A percentile compares a stretch with the other conserved stretches of the same genome.
phyloP scores from a whole-genome alignment of 75 land plant species.

The Cupressus sempervirens region DNA sequence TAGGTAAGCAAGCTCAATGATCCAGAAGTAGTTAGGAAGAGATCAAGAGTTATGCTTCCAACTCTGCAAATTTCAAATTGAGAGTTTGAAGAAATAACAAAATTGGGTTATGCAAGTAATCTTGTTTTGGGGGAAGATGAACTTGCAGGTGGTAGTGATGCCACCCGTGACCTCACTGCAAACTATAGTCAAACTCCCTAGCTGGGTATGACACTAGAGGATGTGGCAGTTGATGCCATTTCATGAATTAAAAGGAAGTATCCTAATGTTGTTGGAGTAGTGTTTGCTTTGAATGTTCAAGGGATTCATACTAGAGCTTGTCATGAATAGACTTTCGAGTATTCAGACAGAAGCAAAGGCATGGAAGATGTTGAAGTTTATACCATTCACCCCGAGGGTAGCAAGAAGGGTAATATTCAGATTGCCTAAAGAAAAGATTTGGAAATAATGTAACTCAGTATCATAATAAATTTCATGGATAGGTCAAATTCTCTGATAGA shows the following conservation, averaged over 20 bases:
- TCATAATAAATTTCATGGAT: conserved; percentile 65
- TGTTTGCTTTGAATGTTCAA: conserved; percentile 69
- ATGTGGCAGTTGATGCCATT: conserved; percentile 85
- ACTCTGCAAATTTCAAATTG: no score
- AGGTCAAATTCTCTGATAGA: conserved; percentile 91
- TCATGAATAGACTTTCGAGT: conserved; percentile 95
- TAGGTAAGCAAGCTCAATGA: no score
- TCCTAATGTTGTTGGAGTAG: conserved; percentile 87
- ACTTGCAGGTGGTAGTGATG: no score
- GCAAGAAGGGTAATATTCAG: no score
- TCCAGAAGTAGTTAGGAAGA: no score
- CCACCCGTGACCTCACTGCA: no score
- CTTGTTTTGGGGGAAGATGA: no score
- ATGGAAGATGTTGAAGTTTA: conserved; percentile 78
- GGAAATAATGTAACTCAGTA: conserved; percentile 66
- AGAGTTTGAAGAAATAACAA: no score
- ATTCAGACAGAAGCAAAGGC: conserved; percentile 64
- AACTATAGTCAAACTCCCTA: no score
- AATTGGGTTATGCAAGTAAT: no score
- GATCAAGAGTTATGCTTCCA: no score
- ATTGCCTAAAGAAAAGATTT: conserved; percentile 61
- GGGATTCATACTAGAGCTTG: conserved; percentile 93
- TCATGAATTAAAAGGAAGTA: conserved; percentile 72
- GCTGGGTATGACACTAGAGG: conserved; percentile 79
- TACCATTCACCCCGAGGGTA: conserved; percentile 49